These are phyloP conservation scores for Limnanthes douglasii DNA, from an alignment of 345 rosid species.

Conservation along the genomic window DNA sequence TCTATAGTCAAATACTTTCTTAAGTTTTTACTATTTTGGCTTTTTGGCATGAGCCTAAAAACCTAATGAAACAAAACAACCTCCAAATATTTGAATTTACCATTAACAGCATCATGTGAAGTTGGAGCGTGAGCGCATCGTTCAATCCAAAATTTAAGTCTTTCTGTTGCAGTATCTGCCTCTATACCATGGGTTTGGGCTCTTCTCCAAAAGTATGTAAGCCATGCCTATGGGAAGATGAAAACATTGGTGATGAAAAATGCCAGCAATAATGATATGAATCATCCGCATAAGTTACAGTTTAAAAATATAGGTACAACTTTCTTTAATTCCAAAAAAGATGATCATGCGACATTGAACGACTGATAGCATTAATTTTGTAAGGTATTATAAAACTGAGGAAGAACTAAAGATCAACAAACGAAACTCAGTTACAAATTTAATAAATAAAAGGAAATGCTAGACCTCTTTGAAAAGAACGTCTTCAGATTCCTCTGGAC, in stretches of 20 bases:
- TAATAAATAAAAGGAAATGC: not conserved
- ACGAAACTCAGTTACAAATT: constrained; percentile 7
- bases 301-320: not conserved
- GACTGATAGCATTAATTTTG: too few relatives aligned
- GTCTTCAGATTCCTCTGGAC: constrained; percentile 95
- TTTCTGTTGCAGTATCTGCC: constrained; percentile 59
- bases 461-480: constrained; percentile 95
- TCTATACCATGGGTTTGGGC: constrained; percentile 69
- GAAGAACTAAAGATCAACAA: not conserved
- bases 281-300: too few relatives aligned
- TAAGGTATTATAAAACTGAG: not conserved
- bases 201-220: constrained; percentile 97
- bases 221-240: constrained; percentile 66
- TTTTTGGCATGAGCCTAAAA: not conserved
- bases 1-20: not conserved
- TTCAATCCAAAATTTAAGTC: constrained; percentile 75
- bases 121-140: constrained; percentile 68
- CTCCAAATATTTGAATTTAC: constrained; percentile 19
- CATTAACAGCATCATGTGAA: constrained; percentile 79
- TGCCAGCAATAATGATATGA: constrained; percentile 3
- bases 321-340: not conserved
- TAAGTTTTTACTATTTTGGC: not conserved
- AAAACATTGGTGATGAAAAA: constrained; percentile 1
- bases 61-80: not conserved
- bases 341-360: too few relatives aligned